phyloP scores from a whole-genome alignment of 257 asterid species.

The Nicotiana undulata region DNA sequence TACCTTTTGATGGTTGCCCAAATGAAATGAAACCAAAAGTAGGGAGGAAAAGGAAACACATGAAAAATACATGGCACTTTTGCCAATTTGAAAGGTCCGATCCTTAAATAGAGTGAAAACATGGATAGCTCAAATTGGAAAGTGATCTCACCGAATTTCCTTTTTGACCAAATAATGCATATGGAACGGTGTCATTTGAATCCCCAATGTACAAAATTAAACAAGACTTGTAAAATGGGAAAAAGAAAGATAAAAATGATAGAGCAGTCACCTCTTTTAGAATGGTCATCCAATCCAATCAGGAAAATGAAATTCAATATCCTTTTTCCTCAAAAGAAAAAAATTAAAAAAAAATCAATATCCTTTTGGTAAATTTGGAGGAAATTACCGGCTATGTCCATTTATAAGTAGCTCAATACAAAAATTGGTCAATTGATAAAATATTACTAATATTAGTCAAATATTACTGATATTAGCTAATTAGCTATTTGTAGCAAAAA shows the following conservation, averaged over 20 bases:
- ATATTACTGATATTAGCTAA: too few relatives aligned
- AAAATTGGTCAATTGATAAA: too few relatives aligned
- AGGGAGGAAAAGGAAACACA: too few relatives aligned
- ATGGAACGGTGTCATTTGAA: constrained; percentile 1
- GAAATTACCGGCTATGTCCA: too few relatives aligned
- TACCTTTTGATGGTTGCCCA: neutral
- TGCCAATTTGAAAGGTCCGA: neutral
- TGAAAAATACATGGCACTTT: neutral
- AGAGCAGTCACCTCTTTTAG: neutral
- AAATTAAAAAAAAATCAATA: too few relatives aligned
- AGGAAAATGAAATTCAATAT: neutral
- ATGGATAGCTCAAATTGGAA: neutral
- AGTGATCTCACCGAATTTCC: constrained; percentile 4
- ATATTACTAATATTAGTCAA: too few relatives aligned
- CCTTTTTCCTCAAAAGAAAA: too few relatives aligned
- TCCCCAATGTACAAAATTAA: neutral
- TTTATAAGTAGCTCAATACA: too few relatives aligned
- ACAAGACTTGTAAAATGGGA: neutral
- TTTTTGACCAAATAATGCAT: constrained; percentile 6
- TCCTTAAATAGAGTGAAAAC: neutral
- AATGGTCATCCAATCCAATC: neutral
- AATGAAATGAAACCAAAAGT: neutral
- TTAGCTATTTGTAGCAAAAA: too few relatives aligned
- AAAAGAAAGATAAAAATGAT: neutral
- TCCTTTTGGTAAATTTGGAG: too few relatives aligned